Conservation (phyloP, 1,284 basidiomycete genomes). For the Moniliophthora roreri region DNA sequence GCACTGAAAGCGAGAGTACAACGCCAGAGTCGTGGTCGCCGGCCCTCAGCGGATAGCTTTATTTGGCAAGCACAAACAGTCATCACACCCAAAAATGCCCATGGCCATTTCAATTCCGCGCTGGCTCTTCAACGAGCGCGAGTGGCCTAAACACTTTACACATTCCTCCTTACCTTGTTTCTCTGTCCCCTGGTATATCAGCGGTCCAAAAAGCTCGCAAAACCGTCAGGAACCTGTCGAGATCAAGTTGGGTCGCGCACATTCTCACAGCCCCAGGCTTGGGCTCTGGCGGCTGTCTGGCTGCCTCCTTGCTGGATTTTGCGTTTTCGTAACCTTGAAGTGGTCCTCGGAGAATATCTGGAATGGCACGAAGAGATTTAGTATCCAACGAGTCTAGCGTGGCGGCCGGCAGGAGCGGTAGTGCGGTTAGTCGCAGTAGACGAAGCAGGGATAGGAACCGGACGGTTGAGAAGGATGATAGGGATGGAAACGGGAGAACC, state of each 20-base stretch:
- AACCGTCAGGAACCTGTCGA: constrained; percentile 2
- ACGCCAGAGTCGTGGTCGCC: too few relatives aligned
- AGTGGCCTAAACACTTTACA: constrained; percentile 2
- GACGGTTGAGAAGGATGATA: background rate
- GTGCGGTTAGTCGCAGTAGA: too few relatives aligned
- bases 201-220: constrained; percentile 15
- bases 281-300: too few relatives aligned
- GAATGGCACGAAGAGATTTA: too few relatives aligned
- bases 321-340: too few relatives aligned
- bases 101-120: background rate
- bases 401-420: too few relatives aligned
- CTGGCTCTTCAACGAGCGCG: constrained; percentile 1
- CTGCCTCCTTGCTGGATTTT: background rate
- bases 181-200: background rate
- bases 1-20: too few relatives aligned
- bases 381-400: too few relatives aligned
- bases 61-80: constrained; percentile 7
- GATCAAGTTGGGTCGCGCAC: background rate
- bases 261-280: background rate
- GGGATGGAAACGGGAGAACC: background rate
- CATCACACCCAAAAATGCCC: constrained; percentile 9
- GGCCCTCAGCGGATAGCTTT: background rate
- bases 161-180: constrained; percentile 6
- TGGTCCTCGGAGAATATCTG: too few relatives aligned
- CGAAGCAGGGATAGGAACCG: too few relatives aligned